Evolutionary conservation across 495 filamentous ascomycete genomes (phyloP), one percentile per base, ranked within the genome.

Genomic region (Podospora conica): DNA sequence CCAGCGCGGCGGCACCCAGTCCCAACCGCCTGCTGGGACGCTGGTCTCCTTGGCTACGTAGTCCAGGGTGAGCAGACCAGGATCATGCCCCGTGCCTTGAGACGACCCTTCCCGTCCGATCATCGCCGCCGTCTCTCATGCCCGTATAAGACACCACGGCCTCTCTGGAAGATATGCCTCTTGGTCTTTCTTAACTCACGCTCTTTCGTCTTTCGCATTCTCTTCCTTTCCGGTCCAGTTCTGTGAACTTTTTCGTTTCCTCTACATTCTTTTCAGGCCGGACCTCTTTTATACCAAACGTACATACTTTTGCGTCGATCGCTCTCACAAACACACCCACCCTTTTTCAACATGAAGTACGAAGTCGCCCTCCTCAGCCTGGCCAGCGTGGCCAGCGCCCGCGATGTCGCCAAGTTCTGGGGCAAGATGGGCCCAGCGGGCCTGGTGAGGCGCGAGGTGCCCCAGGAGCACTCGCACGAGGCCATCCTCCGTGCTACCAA

Each of bases 381-480:
- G 28, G 76, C 63, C 68, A 71, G 72, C 69, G 58, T 73, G 22
- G 71, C 73, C 56, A 73, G 71, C 40, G 74, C 73, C 67, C 74
- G 72, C 58, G 71, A 75, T 60, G 53, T 70, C 27, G 31, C 67
- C 68, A 60, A 67, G 60, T 76, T 74, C 72, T 67, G 66, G 53
- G 74, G 72, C 73, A 76, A 73, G 74, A 63, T 73, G 61, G 67
- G 71, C 61, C 40, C 40, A 0, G 0, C 15, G 15, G 40, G 40
- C 40, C 40, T 48, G 40, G 40, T 8, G 40, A 80, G 77, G 70
- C 83, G 84, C 58, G 83, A 86, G 74, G 84, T 86, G 56, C 83
- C 84, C 69, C 83, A 82, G 76, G 87, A 89, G 73, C 85, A 89
- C 73, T 86, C 86, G 6, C 87, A 90, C 78, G 73, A 86, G 69